Conservation (phyloP, 495 filamentous ascomycete genomes). For the Penicillium desertorum region DNA sequence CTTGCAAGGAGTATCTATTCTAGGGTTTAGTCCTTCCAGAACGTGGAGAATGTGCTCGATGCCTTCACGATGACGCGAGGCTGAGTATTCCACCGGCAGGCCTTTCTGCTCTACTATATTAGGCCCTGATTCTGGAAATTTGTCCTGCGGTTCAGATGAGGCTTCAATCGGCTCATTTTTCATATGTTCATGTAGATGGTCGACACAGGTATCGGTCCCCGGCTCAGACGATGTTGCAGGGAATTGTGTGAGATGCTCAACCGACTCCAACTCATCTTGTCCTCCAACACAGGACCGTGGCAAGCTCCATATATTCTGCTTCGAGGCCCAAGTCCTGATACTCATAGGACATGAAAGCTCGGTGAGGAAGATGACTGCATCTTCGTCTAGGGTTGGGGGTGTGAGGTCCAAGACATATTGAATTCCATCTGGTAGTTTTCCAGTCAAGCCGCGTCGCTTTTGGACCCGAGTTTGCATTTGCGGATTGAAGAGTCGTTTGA, state of each 20-base stretch:
- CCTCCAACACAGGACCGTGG: slow-evolving; percentile 38
- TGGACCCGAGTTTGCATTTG: slow-evolving; percentile 26
- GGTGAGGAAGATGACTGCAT: slow-evolving; percentile 56
- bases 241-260: not conserved
- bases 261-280: slow-evolving; percentile 31
- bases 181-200: not conserved
- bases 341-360: slow-evolving; percentile 57
- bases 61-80: slow-evolving; percentile 57
- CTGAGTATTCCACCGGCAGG: slow-evolving; percentile 55
- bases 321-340: slow-evolving; percentile 45
- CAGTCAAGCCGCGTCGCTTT: slow-evolving; percentile 34
- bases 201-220: not conserved
- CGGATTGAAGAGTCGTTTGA: slow-evolving; percentile 49
- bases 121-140: not conserved
- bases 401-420: slow-evolving; percentile 63
- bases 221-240: not conserved
- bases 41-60: slow-evolving; percentile 58
- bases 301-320: slow-evolving; percentile 47
- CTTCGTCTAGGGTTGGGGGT: slow-evolving; percentile 57
- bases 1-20: slow-evolving; percentile 64
- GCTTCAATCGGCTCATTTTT: not conserved
- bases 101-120: slow-evolving; percentile 1
- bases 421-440: slow-evolving; percentile 40
- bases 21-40: slow-evolving; percentile 48
- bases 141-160: not conserved